Evolutionary conservation across 2,329 filamentous ascomycete species (phyloP), one percentile per base, ranked within the genome.

Genomic region (Lecanicillium sp.): DNA sequence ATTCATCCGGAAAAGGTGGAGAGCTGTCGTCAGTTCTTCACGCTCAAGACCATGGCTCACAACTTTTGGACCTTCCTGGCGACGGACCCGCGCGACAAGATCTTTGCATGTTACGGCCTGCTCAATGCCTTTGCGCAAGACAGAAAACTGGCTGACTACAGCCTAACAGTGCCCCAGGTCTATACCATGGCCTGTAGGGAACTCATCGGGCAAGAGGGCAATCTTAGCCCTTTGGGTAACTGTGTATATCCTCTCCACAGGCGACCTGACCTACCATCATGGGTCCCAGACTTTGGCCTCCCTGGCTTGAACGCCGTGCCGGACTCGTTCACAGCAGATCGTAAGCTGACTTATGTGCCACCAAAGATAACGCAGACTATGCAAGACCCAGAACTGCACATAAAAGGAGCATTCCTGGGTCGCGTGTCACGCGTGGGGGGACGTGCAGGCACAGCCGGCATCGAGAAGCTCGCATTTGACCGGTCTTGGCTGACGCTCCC

Each of bases 1-100:
- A 25, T 40, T 30, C 17, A 32, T 17, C 19, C n/a, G 4, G 34
- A 29, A 3, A 27, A 39, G 17, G 44, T 43, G 4, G 13, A 30
- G 4, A 20, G 30, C n/a, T 45, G 43, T 33, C 33, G 33, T 15
- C 29, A 20, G 11, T 25, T 35, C 5, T 52, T 54, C 18, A 40
- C 18, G 15, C 32, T 53, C 30, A 39, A 37, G 9, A 29, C 44
- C 14, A 36, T 53, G 20, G 35, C 49, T 12, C 20, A 37, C 13
- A 43, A 45, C 22, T 50, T 54, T 29, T 49, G 50, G 49, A 52
- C 51, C 1, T 51, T 54, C 37, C 36, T 43, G 2, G 49, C 54
- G 2, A 47, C 51, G 11, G 46, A 53, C 6, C 44, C 51, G 2
- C 43, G 46, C 3, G 54, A 55, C 32, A 55, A 53, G 34, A 30